Evolutionary conservation across 169 alveolate genomes (phyloP).

Genomic region (Cryptosporidium sp.): DNA sequence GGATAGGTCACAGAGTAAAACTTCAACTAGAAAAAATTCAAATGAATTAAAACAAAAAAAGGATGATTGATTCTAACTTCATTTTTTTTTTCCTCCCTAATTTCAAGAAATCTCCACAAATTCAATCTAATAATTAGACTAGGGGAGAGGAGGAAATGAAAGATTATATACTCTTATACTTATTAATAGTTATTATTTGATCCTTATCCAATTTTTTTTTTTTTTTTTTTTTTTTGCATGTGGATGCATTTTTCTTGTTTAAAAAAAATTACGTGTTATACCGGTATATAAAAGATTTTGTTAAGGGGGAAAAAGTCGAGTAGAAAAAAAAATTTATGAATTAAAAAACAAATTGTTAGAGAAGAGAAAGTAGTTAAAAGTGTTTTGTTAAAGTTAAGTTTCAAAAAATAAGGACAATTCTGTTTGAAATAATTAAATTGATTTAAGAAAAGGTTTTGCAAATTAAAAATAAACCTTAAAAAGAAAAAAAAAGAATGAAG

Average conservation of each 20-base stretch:
- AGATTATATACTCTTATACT: neutral
- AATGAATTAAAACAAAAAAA: neutral
- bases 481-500: neutral
- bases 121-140: neutral
- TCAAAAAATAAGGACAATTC: neutral
- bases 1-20: neutral
- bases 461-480: neutral
- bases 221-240: conserved; percentile 14
- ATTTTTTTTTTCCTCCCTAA: neutral
- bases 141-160: neutral
- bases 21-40: neutral
- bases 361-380: neutral
- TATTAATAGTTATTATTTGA: neutral
- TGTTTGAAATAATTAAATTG: neutral
- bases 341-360: neutral
- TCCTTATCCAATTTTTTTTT: neutral
- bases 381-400: neutral
- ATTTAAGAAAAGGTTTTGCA: no score
- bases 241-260: conserved; percentile 8
- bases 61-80: neutral
- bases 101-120: neutral
- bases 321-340: neutral
- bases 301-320: neutral
- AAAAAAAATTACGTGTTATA: conserved; percentile 2
- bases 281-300: conserved; percentile 4